Percentiles rank a stretch among this genome's conserved stretches.
Conservation (phyloP, 2,329 filamentous ascomycete genomes). For the Claviceps humidiphila region DNA sequence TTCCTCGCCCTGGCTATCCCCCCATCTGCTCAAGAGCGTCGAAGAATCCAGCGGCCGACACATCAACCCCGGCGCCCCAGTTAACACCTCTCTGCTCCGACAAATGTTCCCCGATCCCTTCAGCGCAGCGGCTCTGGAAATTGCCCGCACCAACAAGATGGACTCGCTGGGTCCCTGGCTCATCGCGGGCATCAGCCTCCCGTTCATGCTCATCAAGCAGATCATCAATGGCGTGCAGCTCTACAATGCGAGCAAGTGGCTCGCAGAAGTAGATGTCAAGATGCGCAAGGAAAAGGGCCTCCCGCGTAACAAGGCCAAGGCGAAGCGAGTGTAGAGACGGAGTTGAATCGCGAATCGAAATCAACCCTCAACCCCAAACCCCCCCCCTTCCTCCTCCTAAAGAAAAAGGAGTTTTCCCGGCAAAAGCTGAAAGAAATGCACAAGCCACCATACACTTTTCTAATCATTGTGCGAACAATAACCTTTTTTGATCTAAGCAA, state of each 20-base stretch:
- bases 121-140: constrained; percentile 82
- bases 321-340: constrained; percentile 17
- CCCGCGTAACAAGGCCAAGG: constrained; percentile 32
- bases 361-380: too few species aligned
- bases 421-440: too few species aligned
- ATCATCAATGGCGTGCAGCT: constrained; percentile 89
- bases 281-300: constrained; percentile 42
- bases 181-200: constrained; percentile 65
- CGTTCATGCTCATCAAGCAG: constrained; percentile 86
- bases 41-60: constrained; percentile 37
- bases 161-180: constrained; percentile 56
- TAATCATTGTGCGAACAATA: too few species aligned
- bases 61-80: constrained; percentile 53
- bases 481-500: too few species aligned
- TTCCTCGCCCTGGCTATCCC: constrained; percentile 77
- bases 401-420: too few species aligned
- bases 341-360: too few species aligned
- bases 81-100: constrained; percentile 54
- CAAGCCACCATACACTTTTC: too few species aligned
- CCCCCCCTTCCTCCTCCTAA: too few species aligned
- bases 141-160: constrained; percentile 90
- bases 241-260: constrained; percentile 80
- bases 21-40: constrained; percentile 59
- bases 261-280: constrained; percentile 79
- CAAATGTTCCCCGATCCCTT: constrained; percentile 80